Base-by-base conservation (phyloP, 2,329 filamentous ascomycete species). In the Pyrenochaeta sp. region DNA sequence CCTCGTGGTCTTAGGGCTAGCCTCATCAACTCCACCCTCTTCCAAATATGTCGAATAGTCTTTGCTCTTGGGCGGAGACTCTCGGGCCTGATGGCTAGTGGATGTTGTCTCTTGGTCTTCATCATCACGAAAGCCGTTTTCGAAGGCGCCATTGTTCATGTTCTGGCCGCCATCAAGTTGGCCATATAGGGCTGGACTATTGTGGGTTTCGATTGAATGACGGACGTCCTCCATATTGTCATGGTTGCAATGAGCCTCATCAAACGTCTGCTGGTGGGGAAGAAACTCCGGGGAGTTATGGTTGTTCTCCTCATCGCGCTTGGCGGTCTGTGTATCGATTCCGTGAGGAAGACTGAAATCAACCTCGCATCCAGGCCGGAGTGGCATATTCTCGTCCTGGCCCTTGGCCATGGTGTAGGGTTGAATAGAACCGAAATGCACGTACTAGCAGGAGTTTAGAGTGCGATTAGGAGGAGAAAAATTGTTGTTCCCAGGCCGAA, bases 81-180 rank as follows among this genome's bases (percentile, higher is more conserved):
- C 19, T 19, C 19, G 19, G 19, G 19, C 19, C 19, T 19, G 19
- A 19, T 19, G 19, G 19, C 19, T 19, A 19, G 19, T 19, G 19
- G 60, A 61, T 8, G 56, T 56, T 24, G 55, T 39, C 9, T 46
- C 36, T 8, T 36, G 58, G 10, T 56, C 61, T 3, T 66, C 66
- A 8, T 69, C 60, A 32, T 70, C 63, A 0, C 65, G 66, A 25
- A 65, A 63, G 0, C 61, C 61, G 2, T 52, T 25, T 2, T 55
- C 42, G 2, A 69, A 52, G 2, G 34, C 34, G 1, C 48, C 42
- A 8, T 54, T 56, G 4, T 56, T 48, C 24, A 56, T 36, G 2
- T 30, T 2, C 7, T 61, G 39, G 8, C 32, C 34, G 5, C 4
- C 36, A 8, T 42, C n/a, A 8, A 44, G 30, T 25, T 47, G 52